phyloP scores from a whole-genome alignment of 169 alveolate genomes.

The Eimeria falciformis region DNA sequence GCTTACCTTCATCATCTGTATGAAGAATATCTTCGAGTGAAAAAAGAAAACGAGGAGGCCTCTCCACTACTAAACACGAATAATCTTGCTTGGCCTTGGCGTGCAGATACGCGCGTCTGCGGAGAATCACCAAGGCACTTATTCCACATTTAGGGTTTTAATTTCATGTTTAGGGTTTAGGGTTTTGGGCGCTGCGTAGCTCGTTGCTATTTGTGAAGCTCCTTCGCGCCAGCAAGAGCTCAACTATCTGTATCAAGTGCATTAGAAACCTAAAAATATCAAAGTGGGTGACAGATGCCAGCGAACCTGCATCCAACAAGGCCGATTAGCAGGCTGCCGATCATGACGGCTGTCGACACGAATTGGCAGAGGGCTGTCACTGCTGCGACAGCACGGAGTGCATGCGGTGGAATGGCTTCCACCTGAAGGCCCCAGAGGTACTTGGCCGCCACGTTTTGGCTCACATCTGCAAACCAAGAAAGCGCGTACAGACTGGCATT shows the following conservation, averaged over 20 bases:
- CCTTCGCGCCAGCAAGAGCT: neutral
- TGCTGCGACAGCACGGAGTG: neutral
- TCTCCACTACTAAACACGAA: no score
- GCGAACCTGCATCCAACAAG: slow-evolving; percentile 33
- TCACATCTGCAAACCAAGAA: neutral
- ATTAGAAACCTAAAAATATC: neutral
- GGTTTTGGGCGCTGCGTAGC: no score
- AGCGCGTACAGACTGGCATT: no score
- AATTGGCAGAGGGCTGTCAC: neutral
- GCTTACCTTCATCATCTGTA: neutral
- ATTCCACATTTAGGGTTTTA: no score
- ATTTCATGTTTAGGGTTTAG: no score
- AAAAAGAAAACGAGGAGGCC: neutral
- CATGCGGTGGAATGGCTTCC: neutral
- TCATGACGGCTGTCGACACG: neutral
- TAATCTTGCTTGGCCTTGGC: no score
- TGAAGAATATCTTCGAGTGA: neutral
- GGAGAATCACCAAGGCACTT: no score
- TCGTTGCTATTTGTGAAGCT: no score
- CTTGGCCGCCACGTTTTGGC: neutral
- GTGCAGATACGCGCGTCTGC: no score
- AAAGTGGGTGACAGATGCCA: neutral
- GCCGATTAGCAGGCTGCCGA: neutral
- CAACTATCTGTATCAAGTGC: neutral
- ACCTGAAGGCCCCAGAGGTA: slow-evolving; percentile 28